Evolutionary conservation across 306 rosid species (phyloP).

Genomic region (Fagus sylvatica): DNA sequence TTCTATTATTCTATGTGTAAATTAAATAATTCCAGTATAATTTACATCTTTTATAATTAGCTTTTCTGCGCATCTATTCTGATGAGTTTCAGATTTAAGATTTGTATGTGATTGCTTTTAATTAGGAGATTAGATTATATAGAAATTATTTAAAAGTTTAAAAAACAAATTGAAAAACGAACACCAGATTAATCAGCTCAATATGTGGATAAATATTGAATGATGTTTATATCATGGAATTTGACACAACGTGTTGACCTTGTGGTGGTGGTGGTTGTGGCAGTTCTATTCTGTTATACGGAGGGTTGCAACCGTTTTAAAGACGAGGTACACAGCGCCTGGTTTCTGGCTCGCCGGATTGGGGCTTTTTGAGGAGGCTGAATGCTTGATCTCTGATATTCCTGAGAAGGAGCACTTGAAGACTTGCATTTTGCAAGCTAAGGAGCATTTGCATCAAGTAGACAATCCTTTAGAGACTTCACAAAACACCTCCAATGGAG

Average conservation of each 20-base stretch:
- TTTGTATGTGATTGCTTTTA: too few species aligned
- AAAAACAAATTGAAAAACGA: neutral
- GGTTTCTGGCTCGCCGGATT: slow-evolving; percentile 89
- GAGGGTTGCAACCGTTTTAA: slow-evolving; percentile 81
- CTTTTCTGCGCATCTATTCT: too few species aligned
- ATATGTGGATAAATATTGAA: neutral
- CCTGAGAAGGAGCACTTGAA: slow-evolving; percentile 60
- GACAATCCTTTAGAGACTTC: slow-evolving; percentile 45
- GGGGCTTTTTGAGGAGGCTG: slow-evolving; percentile 68
- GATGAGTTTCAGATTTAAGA: too few species aligned
- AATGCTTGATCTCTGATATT: slow-evolving; percentile 46
- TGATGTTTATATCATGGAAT: neutral
- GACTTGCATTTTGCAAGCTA: slow-evolving; percentile 66
- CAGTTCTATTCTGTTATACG: slow-evolving; percentile 68
- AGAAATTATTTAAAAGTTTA: too few species aligned
- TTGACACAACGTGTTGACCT: neutral
- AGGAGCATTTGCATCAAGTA: slow-evolving; percentile 59
- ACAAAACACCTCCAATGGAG: slow-evolving; percentile 42
- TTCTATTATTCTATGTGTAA: neutral
- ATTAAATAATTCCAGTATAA: too few species aligned
- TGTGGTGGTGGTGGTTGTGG: slow-evolving; percentile 21
- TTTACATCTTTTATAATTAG: too few species aligned
- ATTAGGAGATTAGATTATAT: too few species aligned
- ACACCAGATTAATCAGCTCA: neutral
- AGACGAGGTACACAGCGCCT: slow-evolving; percentile 76